Evolutionary conservation across 2,329 filamentous ascomycete genomes (phyloP).

Genomic region (Microdochium bolleyi): DNA sequence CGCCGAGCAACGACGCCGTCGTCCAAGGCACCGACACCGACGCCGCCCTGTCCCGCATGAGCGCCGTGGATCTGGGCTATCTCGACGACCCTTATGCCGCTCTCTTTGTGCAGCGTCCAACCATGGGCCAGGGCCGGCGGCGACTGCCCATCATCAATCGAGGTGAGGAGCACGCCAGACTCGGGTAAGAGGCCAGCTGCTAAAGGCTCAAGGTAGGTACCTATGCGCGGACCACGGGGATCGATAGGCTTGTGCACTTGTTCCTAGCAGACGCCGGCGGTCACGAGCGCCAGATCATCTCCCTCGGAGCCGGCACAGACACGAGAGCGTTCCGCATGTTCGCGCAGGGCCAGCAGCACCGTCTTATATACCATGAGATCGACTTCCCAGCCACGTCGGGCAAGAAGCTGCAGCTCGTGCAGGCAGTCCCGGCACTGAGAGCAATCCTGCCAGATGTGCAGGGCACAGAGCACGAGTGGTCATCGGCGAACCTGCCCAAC

Average conservation of each 20-base stretch:
- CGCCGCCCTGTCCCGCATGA: constrained; percentile 80
- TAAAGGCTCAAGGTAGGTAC: constrained; percentile 52
- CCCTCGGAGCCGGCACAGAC: constrained; percentile 88
- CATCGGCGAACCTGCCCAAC: constrained; percentile 16
- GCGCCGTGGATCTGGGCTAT: constrained; percentile 80
- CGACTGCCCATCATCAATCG: constrained; percentile 89
- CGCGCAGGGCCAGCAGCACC: constrained; percentile 25
- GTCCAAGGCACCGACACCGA: constrained; percentile 90
- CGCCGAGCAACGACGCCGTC: constrained; percentile 54
- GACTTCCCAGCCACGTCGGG: constrained; percentile 74
- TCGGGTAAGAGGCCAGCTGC: constrained; percentile 1
- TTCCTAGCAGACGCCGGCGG: constrained; percentile 50
- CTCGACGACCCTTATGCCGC: constrained; percentile 72
- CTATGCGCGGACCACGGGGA: constrained; percentile 79
- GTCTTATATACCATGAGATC: constrained; percentile 79
- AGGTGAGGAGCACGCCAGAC: constrained; percentile 43
- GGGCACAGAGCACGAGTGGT: background rate
- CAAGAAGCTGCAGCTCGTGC: constrained; percentile 51
- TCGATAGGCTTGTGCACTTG: constrained; percentile 66
- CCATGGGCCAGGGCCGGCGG: constrained; percentile 41
- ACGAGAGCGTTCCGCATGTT: constrained; percentile 78
- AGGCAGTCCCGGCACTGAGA: constrained; percentile 35
- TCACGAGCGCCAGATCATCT: constrained; percentile 67
- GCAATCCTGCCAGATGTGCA: constrained; percentile 27
- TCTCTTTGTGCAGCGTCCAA: constrained; percentile 49